Evolutionary conservation across 2,329 filamentous ascomycete genomes (phyloP), one percentile per base, ranked within the genome.

Genomic region (Stemphylium beticola): DNA sequence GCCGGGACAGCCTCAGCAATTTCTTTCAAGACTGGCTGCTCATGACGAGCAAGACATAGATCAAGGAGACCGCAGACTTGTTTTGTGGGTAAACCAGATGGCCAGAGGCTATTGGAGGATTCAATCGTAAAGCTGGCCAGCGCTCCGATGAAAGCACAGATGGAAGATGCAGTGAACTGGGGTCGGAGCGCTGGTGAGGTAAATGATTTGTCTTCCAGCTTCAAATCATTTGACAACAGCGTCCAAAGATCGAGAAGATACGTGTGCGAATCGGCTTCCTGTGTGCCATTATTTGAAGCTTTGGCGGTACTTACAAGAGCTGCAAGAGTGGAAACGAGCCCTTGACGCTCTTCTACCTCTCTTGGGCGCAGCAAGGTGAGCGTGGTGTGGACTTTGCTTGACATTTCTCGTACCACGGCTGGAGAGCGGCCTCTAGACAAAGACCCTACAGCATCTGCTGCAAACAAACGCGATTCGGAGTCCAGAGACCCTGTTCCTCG

Each of bases 401-500:
- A 75, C 68, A 59, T 84, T 55, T 1, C 77, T 76, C 6, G 57
- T 48, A 64, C 67, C 54, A 44, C 78, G 68, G 33, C 69, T 64
- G n/a, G 49, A 44, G 26, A 71, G 57, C 53, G 70, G 79, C 65
- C 52, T 79, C 76, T 32, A 72, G 78, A 59, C 4, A 93, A 71
- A 1, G 74, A 69, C 5, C 91, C 91, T 64, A 93, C 87, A 0
- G 90, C 87, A 1, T 75, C 76, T 1, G 90, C 91, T 12, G 92
- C 88, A 44, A 85, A 83, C 63, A 91, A 83, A 57, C 95, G 85
- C 1, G 92, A 91, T 5, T 82, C 78, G 0, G 87, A 83, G 72
- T 97, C 92, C 8, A 86, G 80, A 60, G 96, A 91, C 0, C 88
- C 87, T n/a, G 96, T 84, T 0, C 95, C 95, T 73, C 93, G 85